Evolutionary conservation across 2,329 filamentous ascomycete genomes (phyloP), one percentile per base, ranked within the genome.

Genomic region (Metarhizium brunneum): DNA sequence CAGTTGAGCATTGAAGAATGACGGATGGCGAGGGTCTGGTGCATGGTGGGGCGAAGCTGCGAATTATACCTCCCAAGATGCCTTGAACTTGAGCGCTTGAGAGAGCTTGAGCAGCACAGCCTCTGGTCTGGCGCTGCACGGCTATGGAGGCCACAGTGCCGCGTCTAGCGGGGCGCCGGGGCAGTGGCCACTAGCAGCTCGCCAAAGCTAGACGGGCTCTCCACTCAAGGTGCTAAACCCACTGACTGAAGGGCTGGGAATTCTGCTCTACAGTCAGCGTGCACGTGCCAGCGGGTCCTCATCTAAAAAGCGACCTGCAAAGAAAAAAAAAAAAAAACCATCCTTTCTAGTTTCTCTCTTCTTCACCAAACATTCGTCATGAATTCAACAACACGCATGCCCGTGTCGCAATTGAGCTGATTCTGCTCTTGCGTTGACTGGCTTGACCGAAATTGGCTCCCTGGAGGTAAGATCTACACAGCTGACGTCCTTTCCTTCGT

Each of bases 21-120:
- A 11, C 32, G 10, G 32, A 35, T 35, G 32, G 32, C 32, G 10
- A 25, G 25, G 25, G 32, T 35, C 32, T 35, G 32, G 32, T 11
- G 32, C 32, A 35, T 35, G 49, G 54, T 55, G 54, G 54, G 54
- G 54, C 54, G 32, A n/a, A 16, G 32, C 30, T 18, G 30, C 30
- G 43, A 47, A 11, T 51, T 55, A 52, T 50, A 54, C 25, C 25
- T 25, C 25, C 25, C 25, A 25, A 25, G 25, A 25, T 25, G 25
- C 25, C 25, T 25, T 25, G 25, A 25, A 4, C 25, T 25, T 25
- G 25, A 25, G 25, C 25, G 25, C 25, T 25, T 25, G 25, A 4
- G 25, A 25, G 25, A 25, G 20, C 20, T 3, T 25, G 20, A 25
- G 25, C 25, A 25, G 25, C 25, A 25, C 25, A 25, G 25, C 25